These are phyloP conservation scores for Paraphoma chrysanthemicola DNA, from an alignment of 2,329 filamentous ascomycete species.

Conservation along the genomic window DNA sequence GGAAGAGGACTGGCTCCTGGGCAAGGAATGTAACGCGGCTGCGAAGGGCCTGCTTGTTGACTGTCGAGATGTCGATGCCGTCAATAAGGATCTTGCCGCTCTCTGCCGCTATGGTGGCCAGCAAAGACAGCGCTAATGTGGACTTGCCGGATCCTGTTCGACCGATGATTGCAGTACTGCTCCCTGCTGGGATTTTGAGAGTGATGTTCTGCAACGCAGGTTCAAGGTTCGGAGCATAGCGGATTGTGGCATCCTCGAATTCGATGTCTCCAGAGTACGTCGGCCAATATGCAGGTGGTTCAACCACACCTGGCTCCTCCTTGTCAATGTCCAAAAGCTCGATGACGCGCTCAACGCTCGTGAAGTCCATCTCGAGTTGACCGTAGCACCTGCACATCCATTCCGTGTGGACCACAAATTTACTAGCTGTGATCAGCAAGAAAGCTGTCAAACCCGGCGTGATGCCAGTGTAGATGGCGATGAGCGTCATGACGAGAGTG, in stretches of 20 bases:
- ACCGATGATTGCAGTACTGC: conserved; percentile 80
- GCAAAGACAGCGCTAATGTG: conserved; percentile 70
- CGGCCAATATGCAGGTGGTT: conserved; percentile 80
- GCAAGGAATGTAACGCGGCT: conserved; percentile 71
- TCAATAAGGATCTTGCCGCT: conserved; percentile 66
- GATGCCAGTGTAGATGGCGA: conserved; percentile 77
- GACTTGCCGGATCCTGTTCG: conserved; percentile 82
- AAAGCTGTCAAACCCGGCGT: conserved; percentile 84
- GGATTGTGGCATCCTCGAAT: conserved; percentile 79
- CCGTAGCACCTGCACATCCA: conserved; percentile 80
- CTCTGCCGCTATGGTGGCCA: conserved; percentile 61
- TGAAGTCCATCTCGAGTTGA: conserved; percentile 88
- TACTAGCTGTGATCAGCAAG: conserved; percentile 74
- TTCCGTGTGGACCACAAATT: conserved; percentile 73
- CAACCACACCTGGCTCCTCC: conserved; percentile 70
- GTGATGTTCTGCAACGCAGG: conserved; percentile 73
- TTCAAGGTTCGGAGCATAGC: conserved; percentile 79
- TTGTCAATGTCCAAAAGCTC: conserved; percentile 81
- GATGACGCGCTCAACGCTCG: conserved; percentile 85
- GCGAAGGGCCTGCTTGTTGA: conserved; percentile 66
- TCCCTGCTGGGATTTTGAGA: conserved; percentile 78
- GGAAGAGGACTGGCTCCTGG: conserved; percentile 71
- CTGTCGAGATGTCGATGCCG: conserved; percentile 64
- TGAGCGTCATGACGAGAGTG: conserved; percentile 74
- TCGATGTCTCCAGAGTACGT: conserved; percentile 72